Evolutionary conservation across 257 asterid species (phyloP), one percentile per base, ranked within the genome.

Genomic region (Gentiana dahurica): DNA sequence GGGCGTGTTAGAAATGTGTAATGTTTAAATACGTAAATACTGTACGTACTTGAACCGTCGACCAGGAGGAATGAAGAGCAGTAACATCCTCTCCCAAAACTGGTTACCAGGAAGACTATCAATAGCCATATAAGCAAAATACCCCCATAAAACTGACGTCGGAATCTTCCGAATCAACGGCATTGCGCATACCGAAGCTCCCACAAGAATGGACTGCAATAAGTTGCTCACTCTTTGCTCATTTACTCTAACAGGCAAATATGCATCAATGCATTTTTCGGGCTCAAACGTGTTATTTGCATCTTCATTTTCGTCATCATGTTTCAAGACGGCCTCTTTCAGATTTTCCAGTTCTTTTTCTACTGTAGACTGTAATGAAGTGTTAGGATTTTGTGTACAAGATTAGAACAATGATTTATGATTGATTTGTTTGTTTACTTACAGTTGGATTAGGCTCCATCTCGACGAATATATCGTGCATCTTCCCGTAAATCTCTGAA

Each of bases 171-270:
- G 77, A 38, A 79, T 75, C 12, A 79, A 59, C 1, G 91, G 91
- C 76, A 79, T 67, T 11, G 74, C 81, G 33, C 63, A 73, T 6
- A 77, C 81, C 1, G 84, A 75, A 24, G 63, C 69, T 10, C 77
- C 87, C 24, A 82, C 82, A 0, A 82, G 39, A 1, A 82, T n/a
- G 1, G 91, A 79, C 43, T 82, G 87, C 62, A 82, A 52, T 55
- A 82, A 61, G 53, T 82, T 82, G 81, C 91, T 82, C 50, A 79
- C 71, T 62, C 91, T 67, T 51, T 82, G 91, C 73, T 82, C 91
- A 44, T 82, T 79, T 2, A 82, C 91, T 0, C 87, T 74, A n/a
- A 79, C 84, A 0, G 87, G 87, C 57, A 79, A 65, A 67, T 79
- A 67, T 4, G 67, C 76, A 46, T 79, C 84, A 36, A 82, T 73